These are phyloP conservation scores for Penicillium sp. DNA, from an alignment of 2,329 filamentous ascomycete genomes.

Conservation along the genomic window DNA sequence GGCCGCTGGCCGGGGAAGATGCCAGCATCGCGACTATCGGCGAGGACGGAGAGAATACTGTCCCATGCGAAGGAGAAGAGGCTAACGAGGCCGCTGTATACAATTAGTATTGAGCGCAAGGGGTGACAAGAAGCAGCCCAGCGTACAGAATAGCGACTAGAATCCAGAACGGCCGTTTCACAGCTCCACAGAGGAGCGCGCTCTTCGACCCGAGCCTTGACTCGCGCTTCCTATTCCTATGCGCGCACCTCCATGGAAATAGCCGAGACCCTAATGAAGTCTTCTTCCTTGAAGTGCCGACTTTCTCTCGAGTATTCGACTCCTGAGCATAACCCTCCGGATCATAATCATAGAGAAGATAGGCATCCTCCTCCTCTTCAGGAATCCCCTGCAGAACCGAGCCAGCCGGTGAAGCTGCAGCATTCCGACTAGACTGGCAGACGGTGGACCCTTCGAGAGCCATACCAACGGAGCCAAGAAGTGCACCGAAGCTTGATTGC, in stretches of 20 bases:
- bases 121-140: no score
- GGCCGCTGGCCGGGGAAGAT: constrained; percentile 11
- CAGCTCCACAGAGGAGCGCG: constrained; percentile 9
- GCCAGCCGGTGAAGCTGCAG: not conserved
- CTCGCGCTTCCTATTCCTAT: constrained; percentile 12
- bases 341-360: not conserved
- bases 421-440: not conserved
- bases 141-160: constrained; percentile 20
- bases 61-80: constrained; percentile 15
- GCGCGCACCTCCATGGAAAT: constrained; percentile 16
- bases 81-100: constrained; percentile 12
- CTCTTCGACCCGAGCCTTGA: constrained; percentile 1
- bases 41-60: constrained; percentile 8
- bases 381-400: not conserved
- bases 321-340: not conserved
- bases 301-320: not conserved
- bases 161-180: constrained; percentile 14
- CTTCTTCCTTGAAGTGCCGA: not conserved
- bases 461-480: constrained; percentile 12
- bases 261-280: not conserved
- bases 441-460: not conserved
- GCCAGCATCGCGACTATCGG: not conserved
- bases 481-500: constrained; percentile 14
- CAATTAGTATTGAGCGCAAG: not conserved
- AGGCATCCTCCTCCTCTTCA: not conserved